phyloP scores from a whole-genome alignment of 179 eudicot species.

The Camellia oleifera region DNA sequence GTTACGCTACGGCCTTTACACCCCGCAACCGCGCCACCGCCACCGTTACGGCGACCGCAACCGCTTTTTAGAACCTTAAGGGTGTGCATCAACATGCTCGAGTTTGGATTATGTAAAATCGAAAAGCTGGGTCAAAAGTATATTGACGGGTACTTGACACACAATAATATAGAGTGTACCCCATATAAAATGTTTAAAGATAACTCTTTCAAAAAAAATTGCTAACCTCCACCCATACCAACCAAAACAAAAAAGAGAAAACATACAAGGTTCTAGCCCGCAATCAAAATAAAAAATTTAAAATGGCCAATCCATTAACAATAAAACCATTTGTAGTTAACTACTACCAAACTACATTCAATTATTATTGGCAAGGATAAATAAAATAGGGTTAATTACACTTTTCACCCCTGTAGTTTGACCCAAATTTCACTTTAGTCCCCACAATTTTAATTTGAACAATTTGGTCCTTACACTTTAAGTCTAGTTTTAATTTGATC shows the following conservation, averaged over 20 bases:
- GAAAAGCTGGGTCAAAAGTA: neutral
- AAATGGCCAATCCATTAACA: neutral
- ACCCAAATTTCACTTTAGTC: too few relatives aligned
- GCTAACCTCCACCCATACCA: neutral
- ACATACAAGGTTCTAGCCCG: neutral
- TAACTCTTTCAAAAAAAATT: neutral
- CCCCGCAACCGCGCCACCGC: too few relatives aligned
- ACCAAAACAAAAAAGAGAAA: neutral
- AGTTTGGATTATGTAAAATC: neutral
- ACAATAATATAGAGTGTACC: neutral
- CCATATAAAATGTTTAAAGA: neutral
- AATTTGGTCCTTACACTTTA: too few relatives aligned
- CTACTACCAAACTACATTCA: neutral
- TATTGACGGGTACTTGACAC: neutral
- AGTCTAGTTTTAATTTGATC: too few relatives aligned
- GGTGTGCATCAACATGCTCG: neutral
- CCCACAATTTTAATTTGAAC: too few relatives aligned
- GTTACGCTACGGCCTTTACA: too few relatives aligned
- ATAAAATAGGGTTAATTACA: neutral
- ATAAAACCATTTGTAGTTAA: neutral
- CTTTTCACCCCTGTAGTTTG: too few relatives aligned
- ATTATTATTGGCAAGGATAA: neutral
- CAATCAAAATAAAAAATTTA: neutral
- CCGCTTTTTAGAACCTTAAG: too few relatives aligned
- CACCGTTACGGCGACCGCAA: too few relatives aligned